Evolutionary conservation across 306 rosid species (phyloP), one percentile per base, ranked within the genome.

Genomic region (Leucaena leucocephala): DNA sequence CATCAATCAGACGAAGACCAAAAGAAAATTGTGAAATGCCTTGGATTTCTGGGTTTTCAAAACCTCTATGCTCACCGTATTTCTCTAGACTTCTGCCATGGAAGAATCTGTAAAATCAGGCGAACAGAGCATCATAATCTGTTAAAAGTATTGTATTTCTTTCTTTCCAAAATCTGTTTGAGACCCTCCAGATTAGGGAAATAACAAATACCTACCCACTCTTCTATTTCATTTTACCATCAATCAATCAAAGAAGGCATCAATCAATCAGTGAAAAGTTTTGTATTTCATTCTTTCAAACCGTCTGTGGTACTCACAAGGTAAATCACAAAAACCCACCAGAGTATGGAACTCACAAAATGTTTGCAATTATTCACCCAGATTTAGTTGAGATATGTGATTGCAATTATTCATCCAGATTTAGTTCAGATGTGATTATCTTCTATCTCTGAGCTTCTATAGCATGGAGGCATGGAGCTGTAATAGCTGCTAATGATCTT

Each of bases 381-480:
- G 27, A 27, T 27, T 27, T 27, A 27, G 27, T 27, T 27, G 1
- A 27, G 27, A 27, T 27, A 27, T 27, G 27, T 0, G 27, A 27
- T 27, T 27, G 27, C 27, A 27, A 27, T 27, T 27, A 27, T 27
- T 27, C 13, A 68, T 68, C 43, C 46, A 35, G 38, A 69, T 75
- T 65, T 50, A 13, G 14, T 75, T 65, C 64, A 34, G 19, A 67
- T 36, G 10, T 35, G 46, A 35, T 74, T 52, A 50, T 52, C 49
- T 22, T 57, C 13, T 68, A 21, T 38, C 6, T 12, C 44, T 70
- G 27, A 39, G 19, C 54, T 82, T 70, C n/a, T 22, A 58, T 68
- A 19, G 36, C 81, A 11, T 68, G 48, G 68, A 55, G 38, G 45
- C 76, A 11, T 68, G 38, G 81, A 55, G 61, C 46, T 78, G 3